Evolutionary conservation across 2,329 filamentous ascomycete genomes (phyloP).

Genomic region (Colletotrichum liaoningense): DNA sequence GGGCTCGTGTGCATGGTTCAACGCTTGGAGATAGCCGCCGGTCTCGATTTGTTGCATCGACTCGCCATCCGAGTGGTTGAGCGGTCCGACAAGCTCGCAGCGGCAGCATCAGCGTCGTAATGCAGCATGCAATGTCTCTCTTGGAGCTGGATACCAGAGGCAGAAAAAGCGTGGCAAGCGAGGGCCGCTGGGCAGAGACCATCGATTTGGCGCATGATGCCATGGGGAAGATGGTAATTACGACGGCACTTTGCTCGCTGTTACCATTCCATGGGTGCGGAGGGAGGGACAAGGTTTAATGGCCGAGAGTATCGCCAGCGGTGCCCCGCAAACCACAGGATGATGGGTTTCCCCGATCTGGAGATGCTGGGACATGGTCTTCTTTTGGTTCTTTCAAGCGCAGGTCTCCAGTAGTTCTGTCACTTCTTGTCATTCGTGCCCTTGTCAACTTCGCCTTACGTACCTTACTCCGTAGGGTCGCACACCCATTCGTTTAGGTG

Average conservation of each 20-base stretch:
- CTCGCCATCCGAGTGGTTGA: neutral
- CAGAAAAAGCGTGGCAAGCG: neutral
- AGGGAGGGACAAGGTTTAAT: constrained; percentile 22
- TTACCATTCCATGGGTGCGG: constrained; percentile 8
- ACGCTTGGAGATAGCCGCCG: neutral
- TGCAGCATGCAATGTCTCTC: neutral
- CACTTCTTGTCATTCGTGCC: neutral
- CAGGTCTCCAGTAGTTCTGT: neutral
- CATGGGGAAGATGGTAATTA: constrained; percentile 29
- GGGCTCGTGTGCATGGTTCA: neutral
- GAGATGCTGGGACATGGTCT: neutral
- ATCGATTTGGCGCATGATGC: constrained; percentile 15
- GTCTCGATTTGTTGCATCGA: neutral
- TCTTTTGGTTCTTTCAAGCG: neutral
- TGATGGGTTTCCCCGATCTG: constrained; percentile 14
- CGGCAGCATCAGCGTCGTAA: neutral
- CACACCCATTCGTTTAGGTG: neutral
- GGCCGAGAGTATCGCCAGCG: constrained; percentile 28
- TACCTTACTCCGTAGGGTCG: neutral
- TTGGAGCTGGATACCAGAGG: neutral
- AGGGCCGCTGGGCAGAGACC: neutral
- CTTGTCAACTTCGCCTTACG: neutral
- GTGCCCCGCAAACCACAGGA: constrained; percentile 5
- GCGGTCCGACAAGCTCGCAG: neutral
- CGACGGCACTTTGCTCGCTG: constrained; percentile 32